Base-by-base conservation (phyloP, 140 eudicot genomes). In the Cichorium intybus region DNA sequence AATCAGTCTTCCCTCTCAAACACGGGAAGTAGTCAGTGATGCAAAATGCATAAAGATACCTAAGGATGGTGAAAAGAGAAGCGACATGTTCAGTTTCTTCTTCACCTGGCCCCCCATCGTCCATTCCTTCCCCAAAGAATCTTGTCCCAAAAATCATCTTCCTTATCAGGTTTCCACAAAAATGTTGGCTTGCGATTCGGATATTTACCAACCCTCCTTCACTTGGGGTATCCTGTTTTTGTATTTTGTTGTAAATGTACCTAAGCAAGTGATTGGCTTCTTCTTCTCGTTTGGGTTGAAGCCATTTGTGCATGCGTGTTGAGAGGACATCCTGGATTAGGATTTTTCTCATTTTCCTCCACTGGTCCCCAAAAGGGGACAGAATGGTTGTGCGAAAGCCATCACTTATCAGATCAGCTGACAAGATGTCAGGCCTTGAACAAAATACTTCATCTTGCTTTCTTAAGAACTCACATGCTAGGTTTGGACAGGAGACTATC, bases 51-150 rank as follows among this genome's bases (percentile, higher is more conserved):
- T 49, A 62, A 12, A 75, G 34, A 59, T 61, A 34, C 10, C n/a
- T 23, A 1, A 78, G 62, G 18, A 72, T 57, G 18, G 65, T 53
- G 21, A 82, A 75, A 18, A 75, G 22, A 0, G 75, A 73, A 2
- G 10, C 74, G 5, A 75, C 69, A 43, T 82, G 82, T 51, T 78
- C 82, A 9, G 21, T 46, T 65, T 82, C 87, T 62, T 82, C 87
- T 4, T n/a, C n/a, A n/a, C n/a, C n/a, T n/a, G n/a, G n/a, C n/a
- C n/a, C n/a, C n/a, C n/a, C n/a, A n/a, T n/a, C 71, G 22, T 64
- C 72, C 37, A 7, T 54, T 16, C 81, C 79, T 1, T 18, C 9
- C 20, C 80, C 82, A 45, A 77, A 72, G 15, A 39, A 72, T 37
- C 82, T 50, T 69, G 60, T 81, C 7, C 56, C 37, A 2, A 73